Evolutionary conservation across 257 asterid genomes (phyloP), one percentile per base, ranked within the genome.

Genomic region (Capsicum rhomboideum): DNA sequence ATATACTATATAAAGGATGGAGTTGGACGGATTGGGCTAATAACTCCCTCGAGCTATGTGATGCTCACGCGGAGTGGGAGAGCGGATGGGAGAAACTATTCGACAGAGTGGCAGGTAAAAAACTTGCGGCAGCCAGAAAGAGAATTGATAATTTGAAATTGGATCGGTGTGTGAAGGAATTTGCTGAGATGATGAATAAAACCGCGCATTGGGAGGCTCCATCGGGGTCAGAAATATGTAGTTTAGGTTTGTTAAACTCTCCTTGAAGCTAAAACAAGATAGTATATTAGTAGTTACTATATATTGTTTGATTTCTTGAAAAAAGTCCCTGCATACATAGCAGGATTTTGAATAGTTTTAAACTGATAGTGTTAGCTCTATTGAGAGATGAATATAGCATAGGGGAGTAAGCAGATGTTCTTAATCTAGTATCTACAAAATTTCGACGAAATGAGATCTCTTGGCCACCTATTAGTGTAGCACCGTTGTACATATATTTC

Each of bases 11-110:
- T 16, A 90, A 56, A 21, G 87, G 91, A 28, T 95, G 99, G 99
- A 93, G 99, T 87, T 95, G 97, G 98, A 95, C 96, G 1, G 97
- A 93, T 82, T 97, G 98, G 98, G 79, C 90, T 16, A 86, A 91
- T 21, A 83, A 86, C 79, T 34, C 91, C 0, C 82, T 94, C 0
- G 85, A 90, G 87, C 95, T 97, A 0, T 97, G 99, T 46, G 91
- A 97, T 78, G 98, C 99, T 23, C 97, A 79, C 29, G 84, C 87
- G 2, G 94, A 90, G 3, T 93, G 98, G 99, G 97, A 93, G 77
- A 42, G 82, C 2, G 97, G 91, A 58, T 95, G 98, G 99, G 98
- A 93, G 64, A 61, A 87, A 4, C 14, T 89, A 8, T 97, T 90
- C 4, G 99, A 96, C 74, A 37, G 69, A 0, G 85, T 49, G 40